phyloP scores from a whole-genome alignment of 169 alveolate species.

The Plasmodium adleri region DNA sequence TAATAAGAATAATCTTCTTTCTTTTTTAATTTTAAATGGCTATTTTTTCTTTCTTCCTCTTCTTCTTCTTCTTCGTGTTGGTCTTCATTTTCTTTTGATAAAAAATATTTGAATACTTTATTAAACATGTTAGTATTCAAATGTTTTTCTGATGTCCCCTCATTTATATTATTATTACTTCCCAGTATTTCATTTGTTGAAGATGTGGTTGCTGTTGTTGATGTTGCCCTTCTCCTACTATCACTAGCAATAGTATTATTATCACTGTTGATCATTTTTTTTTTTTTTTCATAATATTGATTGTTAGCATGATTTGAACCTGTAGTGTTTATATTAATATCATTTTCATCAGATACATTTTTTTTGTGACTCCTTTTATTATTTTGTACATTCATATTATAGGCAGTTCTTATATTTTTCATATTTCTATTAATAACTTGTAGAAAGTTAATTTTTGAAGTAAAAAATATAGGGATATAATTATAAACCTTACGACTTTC shows the following conservation, averaged over 20 bases:
- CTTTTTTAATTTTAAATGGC: not conserved
- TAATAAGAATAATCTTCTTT: not conserved
- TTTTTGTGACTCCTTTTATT: not conserved
- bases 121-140: no score
- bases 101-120: no score
- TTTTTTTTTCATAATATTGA: not conserved
- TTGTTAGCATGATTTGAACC: not conserved
- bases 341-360: not conserved
- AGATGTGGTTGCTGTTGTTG: no score
- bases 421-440: constrained; percentile 9
- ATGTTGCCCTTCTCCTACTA: no score
- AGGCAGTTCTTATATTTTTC: not conserved
- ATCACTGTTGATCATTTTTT: not conserved
- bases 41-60: not conserved
- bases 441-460: constrained; percentile 18
- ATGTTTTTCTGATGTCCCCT: no score
- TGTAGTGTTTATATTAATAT: not conserved
- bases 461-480: constrained; percentile 47
- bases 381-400: not conserved
- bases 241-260: not conserved
- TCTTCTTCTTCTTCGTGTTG: not conserved
- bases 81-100: not conserved
- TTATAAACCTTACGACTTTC: constrained; percentile 50
- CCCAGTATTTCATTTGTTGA: no score
- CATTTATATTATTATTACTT: no score